phyloP scores from a whole-genome alignment of 1,284 basidiomycete species.

The Malassezia japonica region DNA sequence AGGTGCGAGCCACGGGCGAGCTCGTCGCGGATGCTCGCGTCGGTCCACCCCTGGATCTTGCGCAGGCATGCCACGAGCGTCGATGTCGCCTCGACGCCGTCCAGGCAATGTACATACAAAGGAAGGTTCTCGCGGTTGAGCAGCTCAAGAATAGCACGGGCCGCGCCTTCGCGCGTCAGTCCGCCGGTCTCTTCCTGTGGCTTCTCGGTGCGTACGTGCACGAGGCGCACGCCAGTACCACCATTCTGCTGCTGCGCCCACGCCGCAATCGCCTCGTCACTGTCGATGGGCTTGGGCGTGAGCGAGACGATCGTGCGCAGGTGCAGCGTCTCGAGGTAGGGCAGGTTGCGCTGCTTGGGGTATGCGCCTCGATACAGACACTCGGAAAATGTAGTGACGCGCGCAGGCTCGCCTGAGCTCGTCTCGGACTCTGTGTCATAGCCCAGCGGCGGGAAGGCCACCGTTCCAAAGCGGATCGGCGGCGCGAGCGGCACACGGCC shows the following conservation, averaged over 20 bases:
- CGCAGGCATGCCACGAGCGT: slow-evolving; percentile 40
- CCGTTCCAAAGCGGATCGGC: slow-evolving; percentile 33
- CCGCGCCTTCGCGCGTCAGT: slow-evolving; percentile 35
- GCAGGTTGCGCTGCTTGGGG: slow-evolving; percentile 37
- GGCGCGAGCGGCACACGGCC: slow-evolving; percentile 23
- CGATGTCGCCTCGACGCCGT: slow-evolving; percentile 38
- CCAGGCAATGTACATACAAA: slow-evolving; percentile 44
- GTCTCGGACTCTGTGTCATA: slow-evolving; percentile 2
- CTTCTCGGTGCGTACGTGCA: slow-evolving; percentile 41
- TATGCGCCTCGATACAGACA: slow-evolving; percentile 43
- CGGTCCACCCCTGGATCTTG: slow-evolving; percentile 40
- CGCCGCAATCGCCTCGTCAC: slow-evolving; percentile 21
- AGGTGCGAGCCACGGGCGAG: slow-evolving; percentile 29
- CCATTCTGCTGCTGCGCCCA: slow-evolving; percentile 23
- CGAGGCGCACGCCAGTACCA: slow-evolving; percentile 18
- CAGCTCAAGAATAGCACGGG: slow-evolving; percentile 28
- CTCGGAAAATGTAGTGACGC: slow-evolving; percentile 16
- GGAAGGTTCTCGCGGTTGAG: slow-evolving; percentile 37
- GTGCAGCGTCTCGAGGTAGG: slow-evolving; percentile 35
- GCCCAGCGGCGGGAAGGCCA: slow-evolving; percentile 22
- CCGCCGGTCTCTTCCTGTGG: slow-evolving; percentile 43
- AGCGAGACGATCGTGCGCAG: slow-evolving; percentile 40
- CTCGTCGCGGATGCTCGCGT: slow-evolving; percentile 26
- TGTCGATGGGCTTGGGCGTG: slow-evolving; percentile 39
- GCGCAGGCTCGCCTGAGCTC: background rate